Evolutionary conservation across 1,284 basidiomycete genomes (phyloP), one percentile per base, ranked within the genome.

Genomic region (Exobasidium rhododendri): DNA sequence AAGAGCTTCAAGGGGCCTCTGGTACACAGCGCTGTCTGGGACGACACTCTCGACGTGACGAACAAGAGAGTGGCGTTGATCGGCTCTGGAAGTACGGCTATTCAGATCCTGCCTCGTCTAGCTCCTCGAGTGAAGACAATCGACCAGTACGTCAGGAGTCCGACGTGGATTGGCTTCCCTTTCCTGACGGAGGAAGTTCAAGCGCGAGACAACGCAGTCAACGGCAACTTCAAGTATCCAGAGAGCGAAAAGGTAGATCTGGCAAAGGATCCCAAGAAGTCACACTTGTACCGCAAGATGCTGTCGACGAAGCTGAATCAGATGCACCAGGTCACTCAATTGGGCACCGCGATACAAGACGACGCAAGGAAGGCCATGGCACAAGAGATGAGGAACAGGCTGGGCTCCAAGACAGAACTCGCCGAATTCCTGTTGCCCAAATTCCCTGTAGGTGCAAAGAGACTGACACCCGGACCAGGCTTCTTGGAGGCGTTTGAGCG

Each of bases 111-210:
- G 14, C 47, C 47, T 50, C 47, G 22, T 10, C 7, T 50, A 7
- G 47, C 47, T 50, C 24, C 24, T 31, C 7, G 7, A 50, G 47
- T 20, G 24, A 7, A 50, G 20, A 7, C 7, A 24, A 20, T 50
- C 7, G 47, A 50, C 22, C 47, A 50, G 20, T 50, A 50, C 20
- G 47, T 50, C 14, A 24, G 47, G 22, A 50, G 47, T 31, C 10
- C 47, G 14, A 50, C 47, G 7, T 50, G 47, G 47, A 50, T 50
- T 31, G 47, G 47, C 7, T 50, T 50, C 20, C 47, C 47, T 7
- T 50, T 50, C 20, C 10, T 20, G 20, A 31, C 10, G 7, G 47
- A 50, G 7, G 47, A 50, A 31, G 22, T 31, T 31, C 22, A 50
- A 20, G 47, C 47, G 7, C 17, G 7, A 50, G 10, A 31, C 20